phyloP scores from a whole-genome alignment of 352 stramenopile species.

The Phytophthora fragariae region DNA sequence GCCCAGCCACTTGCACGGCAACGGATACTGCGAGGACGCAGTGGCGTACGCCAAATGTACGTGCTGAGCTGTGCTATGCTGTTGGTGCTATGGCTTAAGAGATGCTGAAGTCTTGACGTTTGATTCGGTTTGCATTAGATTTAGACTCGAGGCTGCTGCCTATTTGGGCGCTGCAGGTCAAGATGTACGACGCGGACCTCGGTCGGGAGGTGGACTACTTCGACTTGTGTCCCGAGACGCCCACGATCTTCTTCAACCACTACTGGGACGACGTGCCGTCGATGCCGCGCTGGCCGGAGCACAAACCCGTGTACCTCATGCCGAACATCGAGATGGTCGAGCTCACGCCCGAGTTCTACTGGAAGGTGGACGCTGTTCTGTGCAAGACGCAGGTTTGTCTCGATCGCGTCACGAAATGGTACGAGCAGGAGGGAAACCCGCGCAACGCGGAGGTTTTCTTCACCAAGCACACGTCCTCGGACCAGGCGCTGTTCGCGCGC shows the following conservation, averaged over 20 bases:
- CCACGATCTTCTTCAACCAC: conserved; percentile 66
- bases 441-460: conserved; percentile 59
- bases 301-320: conserved; percentile 60
- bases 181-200: conserved; percentile 40
- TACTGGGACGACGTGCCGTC: conserved; percentile 52
- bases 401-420: conserved; percentile 57
- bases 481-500: conserved; percentile 48
- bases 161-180: conserved; percentile 50
- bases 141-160: conserved; percentile 53
- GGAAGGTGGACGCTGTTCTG: conserved; percentile 51
- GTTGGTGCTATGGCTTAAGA: too few species aligned
- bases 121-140: conserved; percentile 24
- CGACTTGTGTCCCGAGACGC: conserved; percentile 59
- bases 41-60: conserved; percentile 70
- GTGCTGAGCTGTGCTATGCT: conserved; percentile 10
- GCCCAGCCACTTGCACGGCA: conserved; percentile 51
- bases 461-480: conserved; percentile 66
- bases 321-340: conserved; percentile 71
- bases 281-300: conserved; percentile 38
- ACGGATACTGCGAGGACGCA: conserved; percentile 80
- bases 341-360: conserved; percentile 45
- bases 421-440: conserved; percentile 63
- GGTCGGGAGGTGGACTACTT: conserved; percentile 49
- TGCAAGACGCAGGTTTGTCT: conserved; percentile 61
- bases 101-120: too few species aligned